Conservation (phyloP, 2,329 filamentous ascomycete genomes). For the Xylariaceae sp. region DNA sequence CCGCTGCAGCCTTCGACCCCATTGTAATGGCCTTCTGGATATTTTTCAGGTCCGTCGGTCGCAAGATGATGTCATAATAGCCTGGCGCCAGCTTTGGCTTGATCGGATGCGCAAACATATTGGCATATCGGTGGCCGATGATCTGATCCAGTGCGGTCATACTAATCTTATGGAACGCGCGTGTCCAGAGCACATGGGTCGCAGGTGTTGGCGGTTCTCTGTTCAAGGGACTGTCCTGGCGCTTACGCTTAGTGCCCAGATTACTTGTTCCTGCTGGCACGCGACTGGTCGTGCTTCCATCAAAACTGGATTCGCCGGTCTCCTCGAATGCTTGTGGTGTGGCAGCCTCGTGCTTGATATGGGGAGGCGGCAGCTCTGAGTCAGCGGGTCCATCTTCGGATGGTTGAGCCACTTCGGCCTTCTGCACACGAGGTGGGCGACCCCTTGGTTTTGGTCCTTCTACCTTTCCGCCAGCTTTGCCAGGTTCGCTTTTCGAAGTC, state of each 20-base stretch:
- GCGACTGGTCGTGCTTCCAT: slow-evolving; percentile 45
- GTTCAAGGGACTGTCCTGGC: slow-evolving; percentile 47
- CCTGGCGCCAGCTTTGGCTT: slow-evolving; percentile 72
- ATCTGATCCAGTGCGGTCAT: slow-evolving; percentile 72
- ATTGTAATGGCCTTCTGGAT: slow-evolving; percentile 61
- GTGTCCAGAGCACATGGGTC: slow-evolving; percentile 69
- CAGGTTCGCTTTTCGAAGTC: slow-evolving; percentile 32
- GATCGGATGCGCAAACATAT: slow-evolving; percentile 73
- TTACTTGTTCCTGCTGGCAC: slow-evolving; percentile 34
- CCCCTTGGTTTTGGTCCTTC: slow-evolving; percentile 25
- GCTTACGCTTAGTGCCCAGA: slow-evolving; percentile 49
- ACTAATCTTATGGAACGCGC: slow-evolving; percentile 70
- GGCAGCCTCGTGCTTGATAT: slow-evolving; percentile 56
- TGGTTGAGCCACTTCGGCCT: slow-evolving; percentile 33
- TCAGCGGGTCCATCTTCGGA: slow-evolving; percentile 47
- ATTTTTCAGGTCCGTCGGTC: slow-evolving; percentile 72
- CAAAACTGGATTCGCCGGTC: slow-evolving; percentile 51
- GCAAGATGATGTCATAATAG: slow-evolving; percentile 69
- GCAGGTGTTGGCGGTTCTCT: slow-evolving; percentile 50
- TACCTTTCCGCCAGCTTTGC: slow-evolving; percentile 27
- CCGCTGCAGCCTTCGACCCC: slow-evolving; percentile 33
- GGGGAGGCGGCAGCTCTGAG: slow-evolving; percentile 35
- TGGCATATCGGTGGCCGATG: slow-evolving; percentile 70
- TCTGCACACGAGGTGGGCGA: slow-evolving; percentile 36
- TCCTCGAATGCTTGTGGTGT: slow-evolving; percentile 55